Percentiles rank a stretch among this genome's conserved stretches.
Conservation (phyloP, 1,284 basidiomycete genomes). For the Vanrija pseudolonga region DNA sequence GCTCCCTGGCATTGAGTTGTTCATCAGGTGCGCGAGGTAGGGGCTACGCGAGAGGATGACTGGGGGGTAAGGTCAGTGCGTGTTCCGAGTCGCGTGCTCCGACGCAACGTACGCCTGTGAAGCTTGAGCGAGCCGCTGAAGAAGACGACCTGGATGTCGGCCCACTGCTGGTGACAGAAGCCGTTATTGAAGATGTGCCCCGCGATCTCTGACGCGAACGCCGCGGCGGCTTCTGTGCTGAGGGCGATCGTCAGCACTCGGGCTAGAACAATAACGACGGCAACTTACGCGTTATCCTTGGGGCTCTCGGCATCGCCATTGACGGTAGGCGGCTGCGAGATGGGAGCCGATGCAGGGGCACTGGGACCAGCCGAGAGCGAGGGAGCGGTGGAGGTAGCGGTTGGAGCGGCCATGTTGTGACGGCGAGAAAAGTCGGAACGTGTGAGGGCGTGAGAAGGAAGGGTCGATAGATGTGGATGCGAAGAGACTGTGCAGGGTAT, state of each 20-base stretch:
- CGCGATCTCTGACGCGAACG: conserved; percentile 9
- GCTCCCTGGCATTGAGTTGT: conserved; percentile 57
- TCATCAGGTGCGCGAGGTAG: conserved; percentile 77
- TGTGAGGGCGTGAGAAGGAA: too few relatives aligned
- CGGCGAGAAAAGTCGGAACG: too few relatives aligned
- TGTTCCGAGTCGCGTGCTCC: not conserved
- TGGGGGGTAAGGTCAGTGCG: conserved; percentile 42
- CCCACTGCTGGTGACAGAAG: conserved; percentile 37
- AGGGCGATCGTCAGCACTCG: too few relatives aligned
- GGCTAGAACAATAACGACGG: not conserved
- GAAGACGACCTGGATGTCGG: conserved; percentile 40
- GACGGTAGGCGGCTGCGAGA: not conserved
- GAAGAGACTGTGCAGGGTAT: too few relatives aligned
- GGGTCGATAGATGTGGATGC: too few relatives aligned
- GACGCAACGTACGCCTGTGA: conserved; percentile 36
- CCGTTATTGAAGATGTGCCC: conserved; percentile 37
- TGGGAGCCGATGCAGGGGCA: too few relatives aligned
- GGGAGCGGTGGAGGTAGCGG: too few relatives aligned
- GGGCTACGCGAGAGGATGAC: conserved; percentile 81
- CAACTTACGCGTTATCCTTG: conserved; percentile 12
- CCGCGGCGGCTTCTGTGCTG: conserved; percentile 1
- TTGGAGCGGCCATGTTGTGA: too few relatives aligned
- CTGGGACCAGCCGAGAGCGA: too few relatives aligned
- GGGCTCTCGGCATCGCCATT: conserved; percentile 26
- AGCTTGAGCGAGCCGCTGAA: conserved; percentile 35